Evolutionary conservation across 108 stramenopile genomes (phyloP).

Genomic region (Mediolabrus comicus): DNA sequence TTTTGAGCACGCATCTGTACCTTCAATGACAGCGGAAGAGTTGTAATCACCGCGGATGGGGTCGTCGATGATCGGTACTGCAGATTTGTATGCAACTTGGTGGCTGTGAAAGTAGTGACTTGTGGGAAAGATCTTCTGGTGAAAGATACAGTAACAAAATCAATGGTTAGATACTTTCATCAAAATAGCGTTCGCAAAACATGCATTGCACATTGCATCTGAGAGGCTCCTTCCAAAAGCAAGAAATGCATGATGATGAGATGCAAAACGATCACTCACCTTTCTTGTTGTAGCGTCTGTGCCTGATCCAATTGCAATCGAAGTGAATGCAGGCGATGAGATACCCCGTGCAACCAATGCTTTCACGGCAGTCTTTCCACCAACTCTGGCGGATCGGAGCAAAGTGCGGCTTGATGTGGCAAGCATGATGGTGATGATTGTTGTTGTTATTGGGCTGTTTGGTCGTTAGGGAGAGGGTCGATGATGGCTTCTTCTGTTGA

Average conservation of each 20-base stretch:
- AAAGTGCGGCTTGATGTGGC: slow-evolving; percentile 44
- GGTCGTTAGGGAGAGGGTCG: not conserved
- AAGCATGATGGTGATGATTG: slow-evolving; percentile 16
- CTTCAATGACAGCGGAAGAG: slow-evolving; percentile 64
- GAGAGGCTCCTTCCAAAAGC: not conserved
- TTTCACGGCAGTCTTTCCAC: slow-evolving; percentile 40
- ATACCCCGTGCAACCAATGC: slow-evolving; percentile 42
- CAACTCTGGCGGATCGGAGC: slow-evolving; percentile 43
- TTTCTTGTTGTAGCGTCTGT: not conserved
- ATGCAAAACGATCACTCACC: not conserved
- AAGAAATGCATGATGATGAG: not conserved
- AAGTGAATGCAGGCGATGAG: not conserved
- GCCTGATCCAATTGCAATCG: not conserved
- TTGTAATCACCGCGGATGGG: slow-evolving; percentile 72
- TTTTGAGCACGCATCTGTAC: slow-evolving; percentile 74
- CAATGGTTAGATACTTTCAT: not conserved
- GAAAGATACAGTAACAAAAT: not conserved
- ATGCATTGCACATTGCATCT: not conserved
- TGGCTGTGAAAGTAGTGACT: slow-evolving; percentile 17
- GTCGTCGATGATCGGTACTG: slow-evolving; percentile 18
- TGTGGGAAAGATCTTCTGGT: slow-evolving; percentile 11
- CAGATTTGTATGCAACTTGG: slow-evolving; percentile 42
- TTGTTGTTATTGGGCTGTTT: too few relatives aligned
- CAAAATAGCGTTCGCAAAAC: too few relatives aligned
- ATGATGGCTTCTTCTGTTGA: not conserved